A percentile compares a stretch with the other conserved stretches of the same genome.
Conservation (phyloP, 2,329 filamentous ascomycete species). For the Talaromyces rugulosus region DNA sequence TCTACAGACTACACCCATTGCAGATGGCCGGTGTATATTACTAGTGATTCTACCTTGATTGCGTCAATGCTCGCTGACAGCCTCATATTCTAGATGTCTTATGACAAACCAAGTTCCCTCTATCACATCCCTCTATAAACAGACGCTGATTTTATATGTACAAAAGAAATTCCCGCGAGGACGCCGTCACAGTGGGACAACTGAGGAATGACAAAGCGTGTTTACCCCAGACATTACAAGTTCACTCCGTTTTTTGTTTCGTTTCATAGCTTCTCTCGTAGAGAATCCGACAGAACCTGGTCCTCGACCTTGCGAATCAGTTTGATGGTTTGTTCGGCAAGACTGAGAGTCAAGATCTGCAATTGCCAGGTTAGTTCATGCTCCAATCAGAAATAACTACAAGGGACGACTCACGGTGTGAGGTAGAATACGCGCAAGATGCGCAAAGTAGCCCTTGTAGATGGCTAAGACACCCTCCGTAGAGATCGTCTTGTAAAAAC, state of each 20-base stretch:
- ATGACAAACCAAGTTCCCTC: not conserved
- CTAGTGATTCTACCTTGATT: no score
- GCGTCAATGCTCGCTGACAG: not conserved
- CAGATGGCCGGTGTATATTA: no score
- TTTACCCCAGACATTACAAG: not conserved
- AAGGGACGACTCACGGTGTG: slow-evolving; percentile 61
- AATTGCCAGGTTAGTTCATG: slow-evolving; percentile 19
- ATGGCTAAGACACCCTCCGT: slow-evolving; percentile 89
- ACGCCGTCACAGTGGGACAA: not conserved
- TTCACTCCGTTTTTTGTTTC: not conserved
- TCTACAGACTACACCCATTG: not conserved
- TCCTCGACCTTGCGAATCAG: slow-evolving; percentile 75
- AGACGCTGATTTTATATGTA: not conserved
- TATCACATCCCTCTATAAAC: not conserved
- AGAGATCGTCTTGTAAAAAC: slow-evolving; percentile 80
- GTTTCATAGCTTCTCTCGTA: slow-evolving; percentile 44
- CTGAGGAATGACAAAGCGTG: not conserved
- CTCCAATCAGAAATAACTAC: not conserved
- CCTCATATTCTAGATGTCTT: not conserved
- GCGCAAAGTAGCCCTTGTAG: slow-evolving; percentile 96
- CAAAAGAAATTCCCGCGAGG: not conserved
- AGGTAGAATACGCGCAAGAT: slow-evolving; percentile 87
- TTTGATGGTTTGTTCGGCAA: slow-evolving; percentile 97
- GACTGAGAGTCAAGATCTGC: slow-evolving; percentile 77
- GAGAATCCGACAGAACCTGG: slow-evolving; percentile 46